Base-by-base conservation (phyloP, 2,329 filamentous ascomycete species). In the Didymella arachidicola region DNA sequence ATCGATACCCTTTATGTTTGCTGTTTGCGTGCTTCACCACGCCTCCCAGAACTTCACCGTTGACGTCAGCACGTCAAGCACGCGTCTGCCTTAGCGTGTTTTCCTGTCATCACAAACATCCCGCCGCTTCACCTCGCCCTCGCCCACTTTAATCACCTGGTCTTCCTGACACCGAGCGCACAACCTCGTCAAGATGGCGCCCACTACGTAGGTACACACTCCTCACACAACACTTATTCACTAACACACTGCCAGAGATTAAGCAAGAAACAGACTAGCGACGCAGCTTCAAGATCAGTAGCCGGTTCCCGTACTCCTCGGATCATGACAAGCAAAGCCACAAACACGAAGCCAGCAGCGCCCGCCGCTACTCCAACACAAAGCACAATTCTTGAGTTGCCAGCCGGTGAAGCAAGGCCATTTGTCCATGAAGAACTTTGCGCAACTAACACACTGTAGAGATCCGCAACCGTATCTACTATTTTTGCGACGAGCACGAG, bases 391-490 rank as follows among this genome's bases (percentile, higher is more conserved):
- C 44, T 54, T n/a, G 52, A 54, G 34, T 30, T 54, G 19, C 52
- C 52, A 7, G 32, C 52, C 16, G 52, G 43, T 54, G 19, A 41
- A 19, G n/a, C n/a, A 19, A 16, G 16, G 5, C 2, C 19, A 8
- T 19, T 7, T 18, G 34, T n/a, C 7, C n/a, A 38, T 5, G 4
- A 19, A 19, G 2, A 19, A 7, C 6, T 4, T 7, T 19, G 14
- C 8, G 3, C 3, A 3, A 7, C 19, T 43, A n/a, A 53, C 5
- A 3, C 10, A n/a, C 8, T 3, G 10, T 25, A 66, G 64, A 64
- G 46, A 29, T 66, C 5, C 57, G 64, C 11, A 66, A 64, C 25
- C 57, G 50, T 8, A 64, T 66, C 42, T 66, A 64, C 41, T n/a
- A 57, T 7, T 61, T 51, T 29, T 59, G 60, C 14, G 29, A 25